These are phyloP conservation scores for Auricularia sp. DNA, from an alignment of 768 basidiomycete species.

Conservation along the genomic window DNA sequence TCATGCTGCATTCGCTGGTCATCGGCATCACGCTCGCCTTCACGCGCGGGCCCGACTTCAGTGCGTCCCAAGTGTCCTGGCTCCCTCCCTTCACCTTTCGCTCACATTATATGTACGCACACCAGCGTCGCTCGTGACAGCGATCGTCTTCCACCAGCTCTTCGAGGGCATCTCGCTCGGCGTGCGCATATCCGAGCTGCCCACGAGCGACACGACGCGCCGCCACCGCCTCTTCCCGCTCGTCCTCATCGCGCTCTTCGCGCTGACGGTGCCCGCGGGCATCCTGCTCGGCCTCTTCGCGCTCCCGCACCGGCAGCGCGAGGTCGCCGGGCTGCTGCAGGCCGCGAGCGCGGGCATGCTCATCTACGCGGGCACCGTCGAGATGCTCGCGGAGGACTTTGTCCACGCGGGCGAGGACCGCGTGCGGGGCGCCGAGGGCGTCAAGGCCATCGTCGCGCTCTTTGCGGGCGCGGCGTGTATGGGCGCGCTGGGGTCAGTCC, in stretches of 20 bases:
- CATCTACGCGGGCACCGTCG: conserved; percentile 72
- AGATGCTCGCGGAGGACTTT: conserved; percentile 82
- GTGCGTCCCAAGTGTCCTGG: conserved; percentile 29
- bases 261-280: conserved; percentile 62
- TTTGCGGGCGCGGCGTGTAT: not conserved
- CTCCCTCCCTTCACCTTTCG: not conserved
- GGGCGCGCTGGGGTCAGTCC: not conserved
- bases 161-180: conserved; percentile 80
- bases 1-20: conserved; percentile 77
- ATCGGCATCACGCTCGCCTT: conserved; percentile 72
- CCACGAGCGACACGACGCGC: conserved; percentile 15
- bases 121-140: conserved; percentile 59
- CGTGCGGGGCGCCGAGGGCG: not conserved
- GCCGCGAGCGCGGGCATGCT: conserved; percentile 79
- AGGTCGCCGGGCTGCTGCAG: conserved; percentile 60
- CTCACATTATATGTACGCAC: not conserved
- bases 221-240: conserved; percentile 10
- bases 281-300: conserved; percentile 48
- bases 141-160: conserved; percentile 72
- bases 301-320: conserved; percentile 23
- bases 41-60: conserved; percentile 57
- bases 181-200: conserved; percentile 64
- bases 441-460: not conserved
- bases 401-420: conserved; percentile 22
- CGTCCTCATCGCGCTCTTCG: conserved; percentile 21